Base-by-base conservation (phyloP, 192 early-diverging fungal species). In the Linnemannia schmuckeri region DNA sequence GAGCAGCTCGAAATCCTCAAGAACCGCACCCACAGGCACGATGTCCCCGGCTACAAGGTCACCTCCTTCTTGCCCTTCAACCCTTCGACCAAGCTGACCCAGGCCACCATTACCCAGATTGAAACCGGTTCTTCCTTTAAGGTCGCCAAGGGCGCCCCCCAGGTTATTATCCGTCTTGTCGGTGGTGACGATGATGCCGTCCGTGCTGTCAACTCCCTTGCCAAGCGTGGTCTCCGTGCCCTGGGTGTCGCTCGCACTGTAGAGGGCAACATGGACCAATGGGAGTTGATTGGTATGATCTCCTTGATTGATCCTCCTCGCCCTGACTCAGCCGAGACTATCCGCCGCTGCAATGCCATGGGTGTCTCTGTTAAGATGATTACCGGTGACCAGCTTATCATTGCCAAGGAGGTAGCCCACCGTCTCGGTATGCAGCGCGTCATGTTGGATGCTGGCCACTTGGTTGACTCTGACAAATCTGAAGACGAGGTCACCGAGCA, bases 101-200 rank as follows among this genome's bases (percentile, higher is more conserved):
- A 96, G 88, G 96, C 95, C 69, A 97, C 94, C 15, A 93, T 97
- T 76, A 92, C 90, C 74, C 90, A 97, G 79, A 82, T 93, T 77
- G 88, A 92, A 18, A 94, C 94, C 52, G 92, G 89, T 69, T 91
- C 95, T 83, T 89, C 92, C 70, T 98, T 99, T 92, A 94, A 95
- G 85, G 94, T 94, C 70, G 96, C 97, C 85, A 99, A 99, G 91
- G 97, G 97, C 81, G 97, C 97, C 37, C 97, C 97, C 24, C 97
- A 97, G 86, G 97, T 98, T 69, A 96, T 98, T 78, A 93, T 96
- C 81, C 91, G 92, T 85, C 93, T 97, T 61, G 94, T 92, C 37
- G 95, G 95, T 88, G 95, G 94, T 73, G 94, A 97, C 88, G 93
- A 95, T 80, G 95, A 96, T 70, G 97, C 96, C 18, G 93, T 93